Base-by-base conservation (phyloP, 2,329 filamentous ascomycete genomes). In the Hymenoscyphus albidus region DNA sequence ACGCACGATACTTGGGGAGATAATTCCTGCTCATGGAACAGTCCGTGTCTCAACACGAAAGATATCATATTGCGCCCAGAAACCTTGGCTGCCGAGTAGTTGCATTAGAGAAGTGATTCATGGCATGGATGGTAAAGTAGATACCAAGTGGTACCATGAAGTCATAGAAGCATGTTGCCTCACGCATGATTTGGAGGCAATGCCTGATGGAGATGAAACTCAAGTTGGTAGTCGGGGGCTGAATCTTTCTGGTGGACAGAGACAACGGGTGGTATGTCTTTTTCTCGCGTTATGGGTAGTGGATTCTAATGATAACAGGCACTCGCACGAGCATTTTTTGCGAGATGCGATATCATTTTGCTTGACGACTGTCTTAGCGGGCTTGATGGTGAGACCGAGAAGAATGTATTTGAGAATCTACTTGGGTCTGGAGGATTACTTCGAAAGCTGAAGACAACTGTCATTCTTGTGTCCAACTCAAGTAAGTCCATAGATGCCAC, bases 301-400 rank as follows among this genome's bases (percentile, higher is more conserved):
- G n/a, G 16, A 32, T 27, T 16, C 10, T 18, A 35, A 35, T 39
- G 61, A 40, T 59, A 65, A 1, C 59, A 71, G 65, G 76, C 79
- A 2, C 70, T 83, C 1, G 81, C 82, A 3, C 75, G 82, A 16
- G 81, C 81, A 1, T 70, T 83, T 0, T 84, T 81, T 64, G 74
- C 78, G 0, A 67, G 74, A 9, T 73, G 70, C 6, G 69, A 76
- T 1, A 71, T 82, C 0, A 18, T 81, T 0, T 39, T 84, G 2
- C 69, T 84, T 0, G 82, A 84, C 63, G 81, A 84, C 61, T 71
- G 77, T 0, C 77, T 83, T 42, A 80, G 80, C 58, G 78, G 77
- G 0, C 74, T 83, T 1, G 81, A 83, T 64, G 74, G 75, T 1
- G 72, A 76, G 3, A 85, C 82, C 0, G 75, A 79, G 12, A 69